Evolutionary conservation across 768 basidiomycete genomes (phyloP).

Genomic region (Suillus weaverae): DNA sequence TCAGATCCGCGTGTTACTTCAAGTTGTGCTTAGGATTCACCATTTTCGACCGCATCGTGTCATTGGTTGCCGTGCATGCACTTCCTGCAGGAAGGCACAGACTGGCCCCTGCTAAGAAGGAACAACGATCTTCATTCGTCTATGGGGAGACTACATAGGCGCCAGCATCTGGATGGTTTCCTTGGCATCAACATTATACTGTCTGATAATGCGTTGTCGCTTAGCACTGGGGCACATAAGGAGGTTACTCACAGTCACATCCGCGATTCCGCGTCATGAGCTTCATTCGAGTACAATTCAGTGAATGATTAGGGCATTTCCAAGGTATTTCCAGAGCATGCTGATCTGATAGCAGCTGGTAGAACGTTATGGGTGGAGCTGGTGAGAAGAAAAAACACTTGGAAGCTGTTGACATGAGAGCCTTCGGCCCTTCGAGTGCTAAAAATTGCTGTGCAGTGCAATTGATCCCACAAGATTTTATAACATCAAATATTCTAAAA

Average conservation of each 20-base stretch:
- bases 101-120: not conserved
- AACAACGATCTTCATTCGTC: not conserved
- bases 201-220: not conserved
- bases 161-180: not conserved
- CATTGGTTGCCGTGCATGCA: not conserved
- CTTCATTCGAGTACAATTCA: not conserved
- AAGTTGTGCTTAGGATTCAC: not conserved
- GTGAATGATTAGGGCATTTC: not conserved
- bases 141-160: not conserved
- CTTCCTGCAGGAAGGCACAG: not conserved
- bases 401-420: not conserved
- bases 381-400: not conserved
- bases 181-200: not conserved
- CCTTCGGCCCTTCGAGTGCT: not conserved
- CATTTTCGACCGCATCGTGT: not conserved
- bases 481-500: not conserved
- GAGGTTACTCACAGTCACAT: not conserved
- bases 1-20: not conserved
- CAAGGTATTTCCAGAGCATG: not conserved
- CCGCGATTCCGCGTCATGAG: not conserved
- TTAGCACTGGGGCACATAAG: not conserved
- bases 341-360: not conserved
- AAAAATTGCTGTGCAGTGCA: not conserved
- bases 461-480: not conserved
- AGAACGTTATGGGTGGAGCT: not conserved